Evolutionary conservation across 179 eudicot species (phyloP).

Genomic region (Gypsophila paniculata): DNA sequence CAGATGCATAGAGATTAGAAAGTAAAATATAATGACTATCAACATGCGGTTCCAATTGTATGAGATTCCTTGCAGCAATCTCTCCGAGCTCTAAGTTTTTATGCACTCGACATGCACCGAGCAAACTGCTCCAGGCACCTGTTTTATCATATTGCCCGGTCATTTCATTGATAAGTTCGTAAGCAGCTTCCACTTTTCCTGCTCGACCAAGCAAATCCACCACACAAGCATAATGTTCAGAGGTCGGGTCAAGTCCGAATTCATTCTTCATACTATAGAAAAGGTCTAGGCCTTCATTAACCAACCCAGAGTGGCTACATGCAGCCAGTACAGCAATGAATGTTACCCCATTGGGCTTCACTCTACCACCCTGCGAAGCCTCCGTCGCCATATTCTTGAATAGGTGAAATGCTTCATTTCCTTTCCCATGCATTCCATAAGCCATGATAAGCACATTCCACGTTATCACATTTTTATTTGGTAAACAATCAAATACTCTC

Average conservation of each 20-base stretch:
- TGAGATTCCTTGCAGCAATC: conserved; percentile 40
- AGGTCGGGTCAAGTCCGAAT: conserved; percentile 34
- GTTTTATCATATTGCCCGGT: conserved; percentile 32
- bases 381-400: conserved; percentile 33
- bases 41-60: conserved; percentile 48
- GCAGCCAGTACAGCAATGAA: conserved; percentile 43
- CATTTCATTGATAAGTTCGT: conserved; percentile 47
- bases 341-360: conserved; percentile 37
- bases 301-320: conserved; percentile 50
- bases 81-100: conserved; percentile 52
- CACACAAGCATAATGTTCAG: conserved; percentile 60
- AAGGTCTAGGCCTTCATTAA: conserved; percentile 41
- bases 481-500: conserved; percentile 37
- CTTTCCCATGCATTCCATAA: conserved; percentile 49
- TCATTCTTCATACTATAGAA: conserved; percentile 42
- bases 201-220: conserved; percentile 61
- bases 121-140: conserved; percentile 53
- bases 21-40: conserved; percentile 62
- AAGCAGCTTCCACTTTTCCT: conserved; percentile 48
- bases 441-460: conserved; percentile 54
- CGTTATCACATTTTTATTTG: conserved; percentile 45
- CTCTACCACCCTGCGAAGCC: conserved; percentile 24
- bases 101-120: conserved; percentile 55
- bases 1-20: conserved; percentile 50
- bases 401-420: conserved; percentile 33